phyloP scores from a whole-genome alignment of 192 early-diverging fungal species.

The Bifiguratus adelaidae region DNA sequence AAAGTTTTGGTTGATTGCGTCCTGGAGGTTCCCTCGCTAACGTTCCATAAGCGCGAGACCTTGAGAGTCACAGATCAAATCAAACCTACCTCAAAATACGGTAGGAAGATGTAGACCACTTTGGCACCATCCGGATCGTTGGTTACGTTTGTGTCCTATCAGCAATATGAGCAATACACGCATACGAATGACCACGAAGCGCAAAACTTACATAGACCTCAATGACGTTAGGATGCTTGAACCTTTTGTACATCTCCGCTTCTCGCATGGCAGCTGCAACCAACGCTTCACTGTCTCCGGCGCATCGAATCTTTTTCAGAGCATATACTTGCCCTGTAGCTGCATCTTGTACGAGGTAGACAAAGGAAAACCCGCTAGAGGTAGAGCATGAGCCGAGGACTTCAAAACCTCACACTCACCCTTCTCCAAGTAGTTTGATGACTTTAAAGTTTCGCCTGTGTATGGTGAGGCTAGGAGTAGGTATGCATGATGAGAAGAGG shows the following conservation, averaged over 20 bases:
- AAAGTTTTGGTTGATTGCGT: conserved; percentile 37
- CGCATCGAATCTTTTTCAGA: conserved; percentile 58
- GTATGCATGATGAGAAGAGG: conserved; percentile 30
- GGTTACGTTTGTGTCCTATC: conserved; percentile 39
- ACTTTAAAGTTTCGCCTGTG: conserved; percentile 47
- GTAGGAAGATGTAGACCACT: conserved; percentile 60
- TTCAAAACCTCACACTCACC: conserved; percentile 17
- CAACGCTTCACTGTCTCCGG: conserved; percentile 42
- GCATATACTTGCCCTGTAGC: conserved; percentile 37
- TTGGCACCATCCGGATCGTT: conserved; percentile 33
- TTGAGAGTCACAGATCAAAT: background rate
- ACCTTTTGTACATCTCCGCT: conserved; percentile 53
- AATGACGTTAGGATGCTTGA: conserved; percentile 55
- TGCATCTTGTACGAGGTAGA: conserved; percentile 48
- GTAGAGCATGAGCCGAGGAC: background rate
- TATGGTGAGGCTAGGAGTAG: conserved; percentile 39
- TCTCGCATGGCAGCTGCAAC: conserved; percentile 54
- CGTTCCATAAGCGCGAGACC: background rate
- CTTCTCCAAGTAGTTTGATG: conserved; percentile 53
- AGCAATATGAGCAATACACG: background rate
- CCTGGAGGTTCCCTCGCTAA: conserved; percentile 38
- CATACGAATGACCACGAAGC: background rate
- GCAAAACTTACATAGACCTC: conserved; percentile 34
- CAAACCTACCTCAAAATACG: conserved; percentile 42
- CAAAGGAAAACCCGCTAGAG: conserved; percentile 57